Base-by-base conservation (phyloP, 2,329 filamentous ascomycete genomes). In the Sarocladium kiliense region DNA sequence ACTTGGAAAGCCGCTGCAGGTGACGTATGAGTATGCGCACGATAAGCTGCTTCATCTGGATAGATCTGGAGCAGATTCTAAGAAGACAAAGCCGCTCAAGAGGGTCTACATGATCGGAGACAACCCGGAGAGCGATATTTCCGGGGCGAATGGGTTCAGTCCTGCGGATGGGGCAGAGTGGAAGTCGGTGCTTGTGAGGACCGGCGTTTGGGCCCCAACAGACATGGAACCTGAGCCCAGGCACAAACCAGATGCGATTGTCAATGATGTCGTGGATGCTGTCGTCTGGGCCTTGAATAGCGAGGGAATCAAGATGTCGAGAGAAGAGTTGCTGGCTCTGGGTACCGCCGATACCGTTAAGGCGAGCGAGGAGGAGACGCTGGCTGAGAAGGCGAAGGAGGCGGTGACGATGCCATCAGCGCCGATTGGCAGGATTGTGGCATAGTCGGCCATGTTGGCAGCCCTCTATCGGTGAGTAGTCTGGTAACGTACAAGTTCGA, bases 31-130 rank as follows among this genome's bases (percentile, higher is more conserved):
- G 61, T 97, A 89, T 65, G 93, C 93, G 0, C 71, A 73, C 58
- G 89, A 97, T 73, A 78, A 82, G 53, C 80, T 89, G 53, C 76
- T 97, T 53, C 72, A 82, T 50, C 62, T 67, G 61, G 3, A 12
- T 3, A 59, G 30, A 32, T 6, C 18, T 25, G 19, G 41, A 25
- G 30, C 70, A 75, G 21, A 66, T 71, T 16, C 57, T 82, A 23
- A 73, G 84, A 50, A 23, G 54, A 51, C 36, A 42, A 39, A 16
- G 27, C 77, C 79, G n/a, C 70, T 96, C 55, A 77, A 78, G 63
- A 81, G 79, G 42, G 91, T 97, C 11, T 97, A 96, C 71, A 97
- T 97, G 93, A 82, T 97, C 41, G 94, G 94, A 5, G 89, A 93
- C 65, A 93, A 93, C 64, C 88, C 89, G 4, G 90, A 90, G 66